phyloP scores from a whole-genome alignment of 2,329 filamentous ascomycete species.

The Cordyceps cateniannulata region DNA sequence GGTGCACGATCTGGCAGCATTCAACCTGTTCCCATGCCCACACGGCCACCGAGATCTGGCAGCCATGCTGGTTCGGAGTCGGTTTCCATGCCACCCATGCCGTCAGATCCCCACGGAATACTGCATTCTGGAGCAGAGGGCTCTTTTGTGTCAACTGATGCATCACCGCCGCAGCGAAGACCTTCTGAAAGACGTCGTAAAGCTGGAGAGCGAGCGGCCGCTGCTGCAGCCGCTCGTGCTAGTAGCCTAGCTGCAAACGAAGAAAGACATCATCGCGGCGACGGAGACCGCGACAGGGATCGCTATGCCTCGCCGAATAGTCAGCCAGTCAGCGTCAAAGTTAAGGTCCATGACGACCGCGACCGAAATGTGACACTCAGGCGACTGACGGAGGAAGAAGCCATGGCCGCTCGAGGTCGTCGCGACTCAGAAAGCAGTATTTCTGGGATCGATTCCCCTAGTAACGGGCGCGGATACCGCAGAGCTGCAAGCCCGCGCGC shows the following conservation, averaged over 20 bases:
- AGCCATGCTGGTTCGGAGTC: constrained; percentile 30
- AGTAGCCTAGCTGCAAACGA: constrained; percentile 42
- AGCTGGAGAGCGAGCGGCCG: constrained; percentile 40
- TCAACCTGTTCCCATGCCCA: not conserved
- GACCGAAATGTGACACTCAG: constrained; percentile 56
- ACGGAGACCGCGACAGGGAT: constrained; percentile 32
- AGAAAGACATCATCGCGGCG: constrained; percentile 28
- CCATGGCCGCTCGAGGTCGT: constrained; percentile 35
- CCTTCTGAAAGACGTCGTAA: constrained; percentile 39
- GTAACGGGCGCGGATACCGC: constrained; percentile 43
- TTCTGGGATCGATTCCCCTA: constrained; percentile 49
- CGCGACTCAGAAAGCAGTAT: constrained; percentile 49
- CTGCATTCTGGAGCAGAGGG: constrained; percentile 25
- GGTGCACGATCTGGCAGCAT: constrained; percentile 3
- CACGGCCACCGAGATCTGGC: constrained; percentile 22
- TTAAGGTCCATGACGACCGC: constrained; percentile 54
- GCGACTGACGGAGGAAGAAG: constrained; percentile 55
- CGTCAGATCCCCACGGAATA: constrained; percentile 43
- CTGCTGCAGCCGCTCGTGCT: constrained; percentile 41
- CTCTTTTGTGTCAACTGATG: constrained; percentile 26
- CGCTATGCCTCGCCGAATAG: constrained; percentile 36
- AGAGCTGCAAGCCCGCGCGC: constrained; percentile 43
- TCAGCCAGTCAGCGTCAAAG: constrained; percentile 49
- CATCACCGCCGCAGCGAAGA: constrained; percentile 33
- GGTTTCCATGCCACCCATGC: constrained; percentile 49